Evolutionary conservation across 352 stramenopile genomes (phyloP), one percentile per base, ranked within the genome.

Genomic region (Elongisporangium undulatum): DNA sequence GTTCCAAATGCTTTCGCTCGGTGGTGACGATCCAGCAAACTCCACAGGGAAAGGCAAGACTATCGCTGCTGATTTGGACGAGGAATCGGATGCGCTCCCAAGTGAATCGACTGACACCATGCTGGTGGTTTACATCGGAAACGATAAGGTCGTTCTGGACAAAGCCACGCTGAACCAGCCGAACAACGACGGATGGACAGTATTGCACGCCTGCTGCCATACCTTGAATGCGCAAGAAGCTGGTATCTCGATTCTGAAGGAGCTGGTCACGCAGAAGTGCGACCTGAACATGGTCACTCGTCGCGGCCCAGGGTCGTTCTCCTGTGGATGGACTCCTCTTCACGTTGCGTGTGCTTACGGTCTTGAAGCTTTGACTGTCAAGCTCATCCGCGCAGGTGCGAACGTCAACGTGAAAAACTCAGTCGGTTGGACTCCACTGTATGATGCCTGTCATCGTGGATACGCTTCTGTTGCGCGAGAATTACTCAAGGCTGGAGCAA

Each of bases 101-200:
- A 29, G 19, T 21, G 74, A 83, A 48, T 74, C 71, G n/a, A 69
- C 69, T 15, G 72, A 77, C 23, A 71, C 82, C 24, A 71, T 82
- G 50, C 51, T 94, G 17, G 61, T 91, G n/a, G 74, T 92, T 5
- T 85, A 78, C 45, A 51, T 92, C 21, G 74, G 74, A 10, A 82
- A 77, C 16, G 82, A 94, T 64, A 87, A 82, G 56, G 71, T 94
- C 29, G 74, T 92, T 9, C 68, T 94, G 20, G 85, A 92, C 52
- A 79, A 75, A 49, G 67, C 68, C 22, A 89, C 66, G 26, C 60
- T 94, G 26, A 80, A 89, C 24, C 59, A 74, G 49, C 79, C 85
- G 3, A 92, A 92, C 66, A 84, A 85, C 19, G 82, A 94, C 55
- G 79, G 73, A n/a, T 94, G 82, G 82, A 94, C 83, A 0, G 81